phyloP scores from a whole-genome alignment of 2,329 filamentous ascomycete genomes.

The Lachnellula cervina region DNA sequence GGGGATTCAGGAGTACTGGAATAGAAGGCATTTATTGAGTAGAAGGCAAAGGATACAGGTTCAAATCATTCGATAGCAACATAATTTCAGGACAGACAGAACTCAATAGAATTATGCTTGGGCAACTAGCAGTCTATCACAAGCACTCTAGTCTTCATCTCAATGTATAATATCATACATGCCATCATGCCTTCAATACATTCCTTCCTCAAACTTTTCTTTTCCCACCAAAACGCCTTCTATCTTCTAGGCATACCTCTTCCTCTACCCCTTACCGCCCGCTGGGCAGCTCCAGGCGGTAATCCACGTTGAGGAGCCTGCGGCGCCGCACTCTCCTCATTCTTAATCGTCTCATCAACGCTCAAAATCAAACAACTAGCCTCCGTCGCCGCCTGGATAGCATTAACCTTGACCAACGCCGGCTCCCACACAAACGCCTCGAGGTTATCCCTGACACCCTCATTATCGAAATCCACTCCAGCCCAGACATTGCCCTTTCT shows the following conservation, averaged over 20 bases:
- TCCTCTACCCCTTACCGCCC: conserved; percentile 77
- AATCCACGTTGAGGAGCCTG: conserved; percentile 73
- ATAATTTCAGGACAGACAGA: neutral
- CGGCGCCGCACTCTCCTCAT: conserved; percentile 84
- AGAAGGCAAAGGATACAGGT: too few relatives aligned
- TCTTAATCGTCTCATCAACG: conserved; percentile 97
- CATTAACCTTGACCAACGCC: conserved; percentile 92
- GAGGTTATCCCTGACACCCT: conserved; percentile 93
- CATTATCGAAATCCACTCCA: conserved; percentile 89
- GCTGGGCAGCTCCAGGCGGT: conserved; percentile 79
- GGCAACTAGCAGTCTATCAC: neutral
- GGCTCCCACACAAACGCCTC: conserved; percentile 97
- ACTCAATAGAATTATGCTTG: neutral
- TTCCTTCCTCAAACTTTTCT: neutral
- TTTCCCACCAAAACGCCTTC: conserved; percentile 2
- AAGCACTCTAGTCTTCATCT: neutral
- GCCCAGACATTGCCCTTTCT: conserved; percentile 90
- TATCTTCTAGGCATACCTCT: conserved; percentile 74
- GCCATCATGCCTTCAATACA: neutral
- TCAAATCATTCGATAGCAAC: too few relatives aligned
- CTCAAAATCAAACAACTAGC: conserved; percentile 91
- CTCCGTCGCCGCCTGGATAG: conserved; percentile 92
- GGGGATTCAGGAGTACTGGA: neutral
- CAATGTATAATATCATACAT: conserved; percentile 8
- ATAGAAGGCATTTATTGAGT: neutral